phyloP scores from a whole-genome alignment of 331 rosid genomes.

The Acacia pycnantha region DNA sequence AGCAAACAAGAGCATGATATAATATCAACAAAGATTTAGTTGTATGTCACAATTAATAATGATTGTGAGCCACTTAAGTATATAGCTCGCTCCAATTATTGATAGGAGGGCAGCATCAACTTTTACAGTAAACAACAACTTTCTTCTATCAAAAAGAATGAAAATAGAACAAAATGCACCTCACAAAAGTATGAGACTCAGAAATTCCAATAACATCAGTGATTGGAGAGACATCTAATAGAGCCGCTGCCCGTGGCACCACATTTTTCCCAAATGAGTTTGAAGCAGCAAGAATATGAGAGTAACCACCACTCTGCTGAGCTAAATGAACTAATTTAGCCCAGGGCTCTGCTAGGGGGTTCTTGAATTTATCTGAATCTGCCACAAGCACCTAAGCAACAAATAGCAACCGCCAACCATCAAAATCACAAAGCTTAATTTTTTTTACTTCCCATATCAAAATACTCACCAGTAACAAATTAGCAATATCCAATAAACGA shows the following conservation, averaged over 20 bases:
- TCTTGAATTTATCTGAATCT: constrained; percentile 72
- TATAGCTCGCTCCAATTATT: neutral
- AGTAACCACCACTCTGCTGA: constrained; percentile 74
- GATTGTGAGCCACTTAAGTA: neutral
- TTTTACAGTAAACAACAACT: constrained; percentile 1
- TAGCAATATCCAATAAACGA: constrained; percentile 2
- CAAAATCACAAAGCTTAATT: constrained; percentile 23
- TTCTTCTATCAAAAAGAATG: constrained; percentile 20
- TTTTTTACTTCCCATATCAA: constrained; percentile 16
- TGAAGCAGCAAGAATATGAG: constrained; percentile 82
- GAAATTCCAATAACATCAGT: constrained; percentile 78
- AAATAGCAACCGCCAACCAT: constrained; percentile 30
- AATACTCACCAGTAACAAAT: neutral
- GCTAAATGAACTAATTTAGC: constrained; percentile 78
- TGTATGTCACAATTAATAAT: neutral
- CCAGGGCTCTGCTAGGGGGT: constrained; percentile 89
- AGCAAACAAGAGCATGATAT: constrained; percentile 12
- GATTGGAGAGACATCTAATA: constrained; percentile 87
- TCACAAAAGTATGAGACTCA: constrained; percentile 68
- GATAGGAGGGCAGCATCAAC: neutral
- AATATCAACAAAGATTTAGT: neutral
- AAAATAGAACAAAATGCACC: constrained; percentile 40
- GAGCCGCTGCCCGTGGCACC: constrained; percentile 86
- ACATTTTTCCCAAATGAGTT: constrained; percentile 90
- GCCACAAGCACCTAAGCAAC: constrained; percentile 83